Conservation (phyloP, 2,329 filamentous ascomycete species). For the Ophiocordyceps polyrhachis-furcata region DNA sequence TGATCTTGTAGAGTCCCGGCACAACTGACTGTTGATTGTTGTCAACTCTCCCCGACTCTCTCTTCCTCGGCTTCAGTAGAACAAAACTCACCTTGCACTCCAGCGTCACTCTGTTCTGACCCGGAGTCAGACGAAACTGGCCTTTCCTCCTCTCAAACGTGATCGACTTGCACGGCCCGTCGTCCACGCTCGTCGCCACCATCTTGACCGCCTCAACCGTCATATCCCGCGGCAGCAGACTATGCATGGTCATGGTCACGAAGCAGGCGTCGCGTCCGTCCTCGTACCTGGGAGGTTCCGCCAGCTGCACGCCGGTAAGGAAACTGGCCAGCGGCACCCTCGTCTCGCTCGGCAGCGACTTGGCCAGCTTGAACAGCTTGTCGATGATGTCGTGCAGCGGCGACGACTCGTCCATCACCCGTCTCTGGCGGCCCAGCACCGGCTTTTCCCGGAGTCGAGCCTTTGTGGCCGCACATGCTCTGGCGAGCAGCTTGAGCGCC, state of each 20-base stretch:
- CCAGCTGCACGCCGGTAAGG: conserved; percentile 50
- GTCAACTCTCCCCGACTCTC: not conserved
- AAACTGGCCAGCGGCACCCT: conserved; percentile 53
- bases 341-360: conserved; percentile 34
- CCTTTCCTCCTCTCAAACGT: conserved; percentile 12
- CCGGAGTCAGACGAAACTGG: conserved; percentile 22
- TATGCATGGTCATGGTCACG: conserved; percentile 47
- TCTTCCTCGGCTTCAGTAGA: conserved; percentile 1
- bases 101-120: conserved; percentile 22
- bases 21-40: conserved; percentile 36
- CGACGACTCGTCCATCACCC: conserved; percentile 9
- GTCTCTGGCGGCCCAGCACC: conserved; percentile 5
- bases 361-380: conserved; percentile 27
- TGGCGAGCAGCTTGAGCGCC: conserved; percentile 54
- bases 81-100: conserved; percentile 14
- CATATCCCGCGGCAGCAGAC: conserved; percentile 54
- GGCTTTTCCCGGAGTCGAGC: conserved; percentile 23
- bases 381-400: conserved; percentile 28
- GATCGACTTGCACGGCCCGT: conserved; percentile 42
- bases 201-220: conserved; percentile 46
- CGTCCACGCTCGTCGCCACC: conserved; percentile 36
- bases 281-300: conserved; percentile 50
- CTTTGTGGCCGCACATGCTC: conserved; percentile 37
- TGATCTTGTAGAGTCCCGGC: conserved; percentile 57
- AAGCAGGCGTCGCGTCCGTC: conserved; percentile 58